phyloP scores from a whole-genome alignment of 192 early-diverging fungal species.

The Backusella westeae region DNA sequence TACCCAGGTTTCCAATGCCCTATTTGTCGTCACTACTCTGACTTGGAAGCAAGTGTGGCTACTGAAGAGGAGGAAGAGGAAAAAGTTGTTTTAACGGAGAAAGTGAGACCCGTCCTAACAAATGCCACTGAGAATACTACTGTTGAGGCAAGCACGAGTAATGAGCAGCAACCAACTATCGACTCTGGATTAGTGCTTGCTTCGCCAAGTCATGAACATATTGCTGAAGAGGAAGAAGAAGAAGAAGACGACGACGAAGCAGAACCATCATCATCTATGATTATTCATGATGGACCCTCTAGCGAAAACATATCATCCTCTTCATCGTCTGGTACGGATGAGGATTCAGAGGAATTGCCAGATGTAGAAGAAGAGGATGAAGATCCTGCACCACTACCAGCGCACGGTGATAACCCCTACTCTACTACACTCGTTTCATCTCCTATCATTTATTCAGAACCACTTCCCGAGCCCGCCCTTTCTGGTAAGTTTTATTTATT shows the following conservation, averaged over 20 bases:
- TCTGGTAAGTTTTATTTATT: neutral
- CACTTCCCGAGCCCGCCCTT: slow-evolving; percentile 1
- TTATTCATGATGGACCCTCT: neutral
- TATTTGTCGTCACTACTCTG: slow-evolving; percentile 79
- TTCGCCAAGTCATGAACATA: neutral
- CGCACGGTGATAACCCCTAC: neutral
- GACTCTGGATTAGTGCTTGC: slow-evolving; percentile 4
- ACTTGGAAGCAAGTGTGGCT: slow-evolving; percentile 69
- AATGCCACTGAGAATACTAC: neutral
- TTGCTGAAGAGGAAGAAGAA: neutral
- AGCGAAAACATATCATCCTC: neutral
- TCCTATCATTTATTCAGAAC: slow-evolving; percentile 11
- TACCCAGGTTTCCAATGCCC: slow-evolving; percentile 73
- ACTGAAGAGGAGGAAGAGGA: slow-evolving; percentile 32
- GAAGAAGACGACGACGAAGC: neutral
- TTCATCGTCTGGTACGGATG: slow-evolving; percentile 3
- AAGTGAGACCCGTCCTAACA: neutral
- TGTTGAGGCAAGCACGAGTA: neutral
- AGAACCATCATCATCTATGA: neutral
- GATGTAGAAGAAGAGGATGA: neutral
- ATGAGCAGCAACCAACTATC: neutral
- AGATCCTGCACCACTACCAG: neutral
- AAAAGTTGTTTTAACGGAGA: neutral
- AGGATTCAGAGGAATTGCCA: neutral
- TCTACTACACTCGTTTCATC: slow-evolving; percentile 5